Evolutionary conservation across 1,139 yeast genomes (phyloP), one percentile per base, ranked within the genome.

Genomic region (Blastobotrys illinoisensis): DNA sequence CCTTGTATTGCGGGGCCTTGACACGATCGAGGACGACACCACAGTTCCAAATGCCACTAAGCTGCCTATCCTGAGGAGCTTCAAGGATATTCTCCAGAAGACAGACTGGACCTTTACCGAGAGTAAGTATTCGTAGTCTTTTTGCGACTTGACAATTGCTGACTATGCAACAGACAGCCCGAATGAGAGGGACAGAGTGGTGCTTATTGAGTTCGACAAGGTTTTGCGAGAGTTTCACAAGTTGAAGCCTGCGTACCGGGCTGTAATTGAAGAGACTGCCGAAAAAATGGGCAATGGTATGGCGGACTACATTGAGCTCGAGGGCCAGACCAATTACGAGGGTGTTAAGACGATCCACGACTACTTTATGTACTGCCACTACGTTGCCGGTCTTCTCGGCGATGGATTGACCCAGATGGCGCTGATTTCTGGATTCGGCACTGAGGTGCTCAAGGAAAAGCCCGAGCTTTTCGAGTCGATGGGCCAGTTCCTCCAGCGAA

Each of bases 11-110:
- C 80, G 99, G 59, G 99, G 96, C 0, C 79, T 95, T 65, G 99
- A 95, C 68, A 95, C 99, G 1, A 79, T 95, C 56, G 99, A 95
- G 71, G 99, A 95, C 71, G 99, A 95, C 68, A 93, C 91, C 95
- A 79, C 93, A 9, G 73, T 95, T 56, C 84, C 82, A 56, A 83
- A 88, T 6, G 77, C 78, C 20, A 66, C 81, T 57, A 93, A 93
- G 71, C 75, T 90, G 24, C 91, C 95, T 1, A 68, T 91, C 56
- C 78, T 95, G 62, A 79, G 95, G 59, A 64, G 69, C 2, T 95
- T 95, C 70, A 72, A 79, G 36, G 82, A 86, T 60, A 58, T 61
- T 7, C 77, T 93, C 60, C 73, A 76, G 49, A 71, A 80, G 6
- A 74, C 77, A 32, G 89, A 84, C 61, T 93, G 97, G 96, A 85